Percentiles rank a stretch among this genome's conserved stretches.
phyloP scores from a whole-genome alignment of 257 asterid genomes.

The Ligustrum vulgare region DNA sequence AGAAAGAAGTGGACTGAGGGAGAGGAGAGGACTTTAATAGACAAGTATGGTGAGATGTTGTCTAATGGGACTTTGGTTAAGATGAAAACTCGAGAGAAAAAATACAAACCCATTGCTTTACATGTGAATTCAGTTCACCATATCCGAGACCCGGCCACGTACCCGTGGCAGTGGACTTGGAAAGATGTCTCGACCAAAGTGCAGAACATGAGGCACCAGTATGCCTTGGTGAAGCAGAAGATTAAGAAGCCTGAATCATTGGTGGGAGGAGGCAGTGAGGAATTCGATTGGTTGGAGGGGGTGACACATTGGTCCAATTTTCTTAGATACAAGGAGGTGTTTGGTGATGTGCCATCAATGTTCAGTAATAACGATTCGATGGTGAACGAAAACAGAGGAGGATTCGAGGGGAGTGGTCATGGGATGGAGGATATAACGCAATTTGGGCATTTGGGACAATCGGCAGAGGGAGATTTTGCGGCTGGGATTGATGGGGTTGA shows the following conservation, averaged over 20 bases:
- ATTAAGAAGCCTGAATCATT: conserved; percentile 65
- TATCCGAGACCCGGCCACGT: conserved; percentile 55
- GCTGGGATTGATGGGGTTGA: conserved; percentile 77
- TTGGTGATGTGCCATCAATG: conserved; percentile 72
- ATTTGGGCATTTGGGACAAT: conserved; percentile 66
- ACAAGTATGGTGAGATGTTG: conserved; percentile 78
- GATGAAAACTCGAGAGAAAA: conserved; percentile 95
- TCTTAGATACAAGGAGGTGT: conserved; percentile 82
- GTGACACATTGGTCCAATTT: conserved; percentile 83
- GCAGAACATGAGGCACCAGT: conserved; percentile 99
- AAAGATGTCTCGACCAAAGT: conserved; percentile 94
- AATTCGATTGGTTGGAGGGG: conserved; percentile 97
- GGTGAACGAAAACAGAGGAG: conserved; percentile 58
- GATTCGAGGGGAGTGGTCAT: conserved; percentile 61
- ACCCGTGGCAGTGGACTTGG: conserved; percentile 99
- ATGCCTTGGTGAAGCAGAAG: conserved; percentile 94
- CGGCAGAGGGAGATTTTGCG: conserved; percentile 65
- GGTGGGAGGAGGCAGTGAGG: conserved; percentile 55
- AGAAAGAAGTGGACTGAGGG: conserved; percentile 99
- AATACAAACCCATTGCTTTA: conserved; percentile 77
- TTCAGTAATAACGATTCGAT: conserved; percentile 39
- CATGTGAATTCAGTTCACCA: conserved; percentile 79
- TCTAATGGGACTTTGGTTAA: conserved; percentile 74
- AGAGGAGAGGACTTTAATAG: conserved; percentile 90
- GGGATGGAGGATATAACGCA: conserved; percentile 64